Conservation (phyloP, 345 rosid species). For the Lumnitzera littorea region DNA sequence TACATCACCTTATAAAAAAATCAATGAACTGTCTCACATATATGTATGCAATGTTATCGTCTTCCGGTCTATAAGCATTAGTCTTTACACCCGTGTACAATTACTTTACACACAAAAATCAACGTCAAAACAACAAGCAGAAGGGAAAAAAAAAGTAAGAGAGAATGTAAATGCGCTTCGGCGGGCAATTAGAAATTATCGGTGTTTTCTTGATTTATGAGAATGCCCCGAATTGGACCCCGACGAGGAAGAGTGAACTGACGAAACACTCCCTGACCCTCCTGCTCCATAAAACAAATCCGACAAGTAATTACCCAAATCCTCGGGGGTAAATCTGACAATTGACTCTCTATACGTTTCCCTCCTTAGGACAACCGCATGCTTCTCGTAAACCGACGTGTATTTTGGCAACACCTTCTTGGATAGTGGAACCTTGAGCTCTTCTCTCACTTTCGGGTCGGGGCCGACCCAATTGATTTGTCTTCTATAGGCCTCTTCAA, state of each 20-base stretch:
- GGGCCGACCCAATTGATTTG: constrained; percentile 57
- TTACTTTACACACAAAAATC: too few relatives aligned
- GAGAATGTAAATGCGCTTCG: too few relatives aligned
- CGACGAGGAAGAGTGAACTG: constrained; percentile 15
- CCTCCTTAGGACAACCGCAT: constrained; percentile 18
- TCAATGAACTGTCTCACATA: too few relatives aligned
- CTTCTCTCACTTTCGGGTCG: constrained; percentile 44
- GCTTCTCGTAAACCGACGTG: constrained; percentile 34
- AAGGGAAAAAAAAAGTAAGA: too few relatives aligned
- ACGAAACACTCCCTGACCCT: constrained; percentile 31
- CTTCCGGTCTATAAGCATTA: too few relatives aligned
- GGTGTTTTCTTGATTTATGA: too few relatives aligned
- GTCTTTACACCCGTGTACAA: too few relatives aligned
- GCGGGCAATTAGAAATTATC: too few relatives aligned
- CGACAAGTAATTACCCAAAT: constrained; percentile 46
- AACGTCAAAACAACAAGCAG: background rate
- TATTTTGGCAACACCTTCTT: constrained; percentile 37
- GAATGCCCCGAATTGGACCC: background rate
- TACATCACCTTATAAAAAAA: too few relatives aligned
- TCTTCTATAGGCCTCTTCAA: constrained; percentile 46
- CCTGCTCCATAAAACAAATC: constrained; percentile 30
- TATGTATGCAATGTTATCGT: too few relatives aligned
- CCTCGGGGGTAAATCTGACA: constrained; percentile 55
- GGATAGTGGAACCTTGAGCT: constrained; percentile 47
- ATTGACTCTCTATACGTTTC: constrained; percentile 13